A percentile compares a stretch with the other conserved stretches of the same genome.
phyloP scores from a whole-genome alignment of 1,284 basidiomycete genomes.

The Austroboletus sp. region DNA sequence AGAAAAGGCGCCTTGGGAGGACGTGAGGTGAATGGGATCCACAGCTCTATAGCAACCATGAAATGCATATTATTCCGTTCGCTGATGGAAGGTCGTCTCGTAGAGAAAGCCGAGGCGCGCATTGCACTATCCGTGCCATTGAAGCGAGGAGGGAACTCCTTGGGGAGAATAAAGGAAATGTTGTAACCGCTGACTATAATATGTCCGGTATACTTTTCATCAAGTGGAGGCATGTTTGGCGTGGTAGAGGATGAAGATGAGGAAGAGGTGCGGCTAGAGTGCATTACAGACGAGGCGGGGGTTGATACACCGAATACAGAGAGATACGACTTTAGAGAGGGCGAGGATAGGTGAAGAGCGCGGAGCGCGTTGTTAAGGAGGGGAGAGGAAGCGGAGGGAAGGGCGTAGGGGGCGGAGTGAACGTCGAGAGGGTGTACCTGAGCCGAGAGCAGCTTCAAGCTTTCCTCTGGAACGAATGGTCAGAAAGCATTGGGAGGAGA shows the following conservation, averaged over 20 bases:
- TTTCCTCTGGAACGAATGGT: slow-evolving; percentile 51
- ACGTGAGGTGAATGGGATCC: slow-evolving; percentile 59
- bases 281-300: slow-evolving; percentile 29
- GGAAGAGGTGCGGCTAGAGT: slow-evolving; percentile 35
- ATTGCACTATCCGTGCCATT: slow-evolving; percentile 32
- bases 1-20: slow-evolving; percentile 66
- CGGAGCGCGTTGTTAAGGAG: slow-evolving; percentile 61
- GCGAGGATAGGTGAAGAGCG: slow-evolving; percentile 58
- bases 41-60: slow-evolving; percentile 70
- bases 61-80: slow-evolving; percentile 59
- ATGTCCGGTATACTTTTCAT: slow-evolving; percentile 62
- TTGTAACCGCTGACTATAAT: slow-evolving; percentile 70
- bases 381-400: slow-evolving; percentile 57
- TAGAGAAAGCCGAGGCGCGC: slow-evolving; percentile 32
- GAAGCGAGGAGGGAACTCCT: slow-evolving; percentile 51
- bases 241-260: slow-evolving; percentile 25
- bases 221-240: slow-evolving; percentile 39
- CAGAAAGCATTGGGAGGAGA: background rate
- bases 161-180: slow-evolving; percentile 70
- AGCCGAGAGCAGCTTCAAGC: slow-evolving; percentile 62
- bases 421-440: slow-evolving; percentile 68
- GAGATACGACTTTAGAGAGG: slow-evolving; percentile 53
- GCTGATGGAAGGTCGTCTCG: slow-evolving; percentile 47
- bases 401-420: slow-evolving; percentile 64
- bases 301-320: slow-evolving; percentile 45